Evolutionary conservation across 2,329 filamentous ascomycete species (phyloP), one percentile per base, ranked within the genome.

Genomic region (Ophiostoma pallidulum): DNA sequence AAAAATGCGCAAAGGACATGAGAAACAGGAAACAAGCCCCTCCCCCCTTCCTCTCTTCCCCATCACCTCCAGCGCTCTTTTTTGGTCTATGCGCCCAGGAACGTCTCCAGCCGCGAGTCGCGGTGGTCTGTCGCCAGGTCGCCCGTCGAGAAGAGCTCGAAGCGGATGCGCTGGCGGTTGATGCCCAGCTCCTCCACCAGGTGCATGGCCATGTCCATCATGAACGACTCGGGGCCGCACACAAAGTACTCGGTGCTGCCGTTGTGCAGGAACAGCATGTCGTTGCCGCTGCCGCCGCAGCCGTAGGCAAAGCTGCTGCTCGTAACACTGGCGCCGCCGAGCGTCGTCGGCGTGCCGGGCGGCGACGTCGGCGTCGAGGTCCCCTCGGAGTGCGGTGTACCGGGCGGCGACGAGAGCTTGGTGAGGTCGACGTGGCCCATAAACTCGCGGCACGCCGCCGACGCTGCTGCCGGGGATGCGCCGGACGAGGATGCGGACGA

Each of bases 211-310:
- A 74, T 71, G 56, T 76, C 71, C 3, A 66, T 54, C 73, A 76
- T 76, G 54, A 77, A 76, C 51, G 68, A 64, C 60, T 75, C 72
- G 0, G 74, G 72, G 0, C 74, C 74, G 51, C 73, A 77, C 42
- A 77, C 66, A 53, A 65, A 77, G 56, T 77, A 78, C 60, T 75
- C 72, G 4, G 74, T 65, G 12, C 66, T 63, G 31, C 63, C 60
- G 53, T 72, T 66, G 45, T 58, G 53, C 3, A 77, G 62, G 54
- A 66, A 70, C 28, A 77, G 60, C 51, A 75, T 67, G 4, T 67
- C 64, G 12, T 60, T 58, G 19, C 64, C 61, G 14, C 42, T 38
- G 20, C 13, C 9, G 40, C 31, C 26, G 31, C 3, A 10, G 41
- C 70, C 14, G 86, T 60, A 3, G 76, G 78, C 45, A 65, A 54